Evolutionary conservation across 2,329 filamentous ascomycete species (phyloP), one percentile per base, ranked within the genome.

Genomic region (Fusarium protoensiforme): DNA sequence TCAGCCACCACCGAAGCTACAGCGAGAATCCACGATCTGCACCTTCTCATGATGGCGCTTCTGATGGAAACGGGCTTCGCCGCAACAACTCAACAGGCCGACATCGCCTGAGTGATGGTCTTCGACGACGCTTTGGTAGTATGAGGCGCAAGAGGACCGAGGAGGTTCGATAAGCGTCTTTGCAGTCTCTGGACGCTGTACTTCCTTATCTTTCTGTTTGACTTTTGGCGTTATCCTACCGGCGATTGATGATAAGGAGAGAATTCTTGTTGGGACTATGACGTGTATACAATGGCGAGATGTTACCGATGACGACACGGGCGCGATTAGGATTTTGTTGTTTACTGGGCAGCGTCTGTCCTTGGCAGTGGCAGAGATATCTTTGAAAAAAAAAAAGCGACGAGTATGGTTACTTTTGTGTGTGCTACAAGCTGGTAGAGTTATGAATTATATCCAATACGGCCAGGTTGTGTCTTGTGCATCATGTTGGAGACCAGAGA

Each of bases 41-140:
- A 38, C 69, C 75, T 31, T 76, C 72, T 14, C 65, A 73, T 14
- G 71, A 69, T 35, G 69, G 63, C 39, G 71, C 75, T 35, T 69
- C 76, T 9, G 75, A 75, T 54, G 72, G 71, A 29, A 69, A 72
- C 29, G 79, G 79, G 5, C 62, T 85, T 10, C 77, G 77, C 18
- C 81, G 85, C 36, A 83, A 82, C 59, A 81, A 83, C 74, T 85
- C 83, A 1, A 84, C 84, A 0, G 83, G 86, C 33, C 84, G 67
- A 22, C 71, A 84, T 66, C 80, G 81, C 33, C 61, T 90, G 9
- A 81, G 85, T 14, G 86, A 89, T 31, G 88, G 87, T 3, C 74
- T 91, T 46, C 90, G 87, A 82, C 82, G 84, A 46, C 84, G 88
- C 18, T 84, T 90, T 61, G 88, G 87, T 29, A 89, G 86, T 74